A percentile compares a stretch with the other conserved stretches of the same genome.
phyloP scores from a whole-genome alignment of 208 protist species.

The Trypanosoma boissoni region DNA sequence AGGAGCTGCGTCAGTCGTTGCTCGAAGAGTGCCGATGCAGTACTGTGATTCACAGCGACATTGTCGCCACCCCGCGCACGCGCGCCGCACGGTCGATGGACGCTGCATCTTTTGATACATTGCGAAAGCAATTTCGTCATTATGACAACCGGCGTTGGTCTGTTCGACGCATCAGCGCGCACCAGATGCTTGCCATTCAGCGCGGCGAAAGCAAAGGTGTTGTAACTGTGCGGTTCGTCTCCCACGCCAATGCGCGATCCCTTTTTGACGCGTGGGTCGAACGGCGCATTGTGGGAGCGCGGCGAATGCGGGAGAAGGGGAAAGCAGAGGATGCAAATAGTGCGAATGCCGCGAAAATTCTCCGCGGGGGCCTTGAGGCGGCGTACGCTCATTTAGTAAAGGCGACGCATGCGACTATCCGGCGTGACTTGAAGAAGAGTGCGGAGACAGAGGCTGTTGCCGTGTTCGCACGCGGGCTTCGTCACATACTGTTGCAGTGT shows the following conservation, averaged over 20 bases:
- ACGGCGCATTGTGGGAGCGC: constrained; percentile 26
- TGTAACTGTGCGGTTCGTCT: constrained; percentile 48
- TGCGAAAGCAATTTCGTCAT: constrained; percentile 55
- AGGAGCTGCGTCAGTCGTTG: constrained; percentile 37
- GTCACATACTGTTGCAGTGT: constrained; percentile 77
- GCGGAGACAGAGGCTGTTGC: constrained; percentile 68
- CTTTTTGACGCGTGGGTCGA: constrained; percentile 38
- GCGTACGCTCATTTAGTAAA: constrained; percentile 50
- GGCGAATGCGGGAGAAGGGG: constrained; percentile 13
- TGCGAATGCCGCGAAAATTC: too few species aligned
- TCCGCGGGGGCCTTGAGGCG: constrained; percentile 22
- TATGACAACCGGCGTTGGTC: constrained; percentile 56
- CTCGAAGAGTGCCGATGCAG: constrained; percentile 37
- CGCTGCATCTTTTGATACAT: constrained; percentile 40
- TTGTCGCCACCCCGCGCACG: constrained; percentile 55
- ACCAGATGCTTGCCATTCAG: constrained; percentile 62
- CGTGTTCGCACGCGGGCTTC: constrained; percentile 80
- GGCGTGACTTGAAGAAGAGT: constrained; percentile 68
- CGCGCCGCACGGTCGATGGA: constrained; percentile 62
- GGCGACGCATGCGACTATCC: constrained; percentile 36
- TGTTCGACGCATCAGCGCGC: constrained; percentile 41
- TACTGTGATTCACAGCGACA: constrained; percentile 28
- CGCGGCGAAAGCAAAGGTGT: constrained; percentile 73
- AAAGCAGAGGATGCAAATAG: too few species aligned
- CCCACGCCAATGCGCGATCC: constrained; percentile 22